A percentile compares a stretch with the other conserved stretches of the same genome.
Conservation (phyloP, 208 protist species). For the Acanthamoeba royreba region DNA sequence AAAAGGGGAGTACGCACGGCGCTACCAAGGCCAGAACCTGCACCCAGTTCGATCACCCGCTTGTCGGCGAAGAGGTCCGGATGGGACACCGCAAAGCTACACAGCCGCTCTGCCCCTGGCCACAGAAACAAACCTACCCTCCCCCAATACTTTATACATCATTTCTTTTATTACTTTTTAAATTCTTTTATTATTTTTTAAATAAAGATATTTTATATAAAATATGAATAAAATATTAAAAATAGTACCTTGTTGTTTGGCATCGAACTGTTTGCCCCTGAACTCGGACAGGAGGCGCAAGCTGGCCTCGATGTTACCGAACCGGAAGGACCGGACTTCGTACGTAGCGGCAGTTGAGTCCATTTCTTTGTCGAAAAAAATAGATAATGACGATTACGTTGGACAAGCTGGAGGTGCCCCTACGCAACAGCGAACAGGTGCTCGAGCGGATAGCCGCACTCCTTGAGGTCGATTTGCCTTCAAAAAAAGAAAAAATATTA, state of each 20-base stretch:
- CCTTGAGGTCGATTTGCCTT: not conserved
- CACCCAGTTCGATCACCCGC: not conserved
- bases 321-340: not conserved
- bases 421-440: not conserved
- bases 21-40: not conserved
- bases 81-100: not conserved
- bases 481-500: too few relatives aligned
- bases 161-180: too few relatives aligned
- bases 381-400: slow-evolving; percentile 9
- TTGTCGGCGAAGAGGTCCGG: not conserved
- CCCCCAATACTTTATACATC: not conserved
- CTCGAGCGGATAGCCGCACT: not conserved
- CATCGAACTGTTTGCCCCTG: not conserved
- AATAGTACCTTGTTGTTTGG: not conserved
- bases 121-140: not conserved
- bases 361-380: too few relatives aligned
- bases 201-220: not conserved
- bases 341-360: too few relatives aligned
- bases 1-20: not conserved
- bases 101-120: not conserved
- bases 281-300: not conserved
- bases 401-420: not conserved
- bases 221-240: not conserved
- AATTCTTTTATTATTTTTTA: too few relatives aligned
- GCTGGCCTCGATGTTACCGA: not conserved